Conservation (phyloP, 352 stramenopile species). For the Globisporangium spinosum region DNA sequence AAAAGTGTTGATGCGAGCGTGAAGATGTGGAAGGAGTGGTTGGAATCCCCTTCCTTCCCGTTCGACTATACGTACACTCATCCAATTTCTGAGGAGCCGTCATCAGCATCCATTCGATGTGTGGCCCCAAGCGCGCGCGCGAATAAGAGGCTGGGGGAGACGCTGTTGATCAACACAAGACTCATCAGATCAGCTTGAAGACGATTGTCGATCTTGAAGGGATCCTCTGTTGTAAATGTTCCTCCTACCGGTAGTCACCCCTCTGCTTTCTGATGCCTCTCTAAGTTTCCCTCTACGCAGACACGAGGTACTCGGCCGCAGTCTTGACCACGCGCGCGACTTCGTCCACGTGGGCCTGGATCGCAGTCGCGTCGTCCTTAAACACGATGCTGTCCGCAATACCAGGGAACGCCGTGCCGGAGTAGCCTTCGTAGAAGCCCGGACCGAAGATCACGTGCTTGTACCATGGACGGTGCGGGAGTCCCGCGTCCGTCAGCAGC, state of each 20-base stretch:
- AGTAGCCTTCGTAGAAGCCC: slow-evolving; percentile 53
- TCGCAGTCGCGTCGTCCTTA: slow-evolving; percentile 26
- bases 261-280: neutral
- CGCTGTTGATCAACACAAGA: neutral
- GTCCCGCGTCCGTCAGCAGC: slow-evolving; percentile 30
- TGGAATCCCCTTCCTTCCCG: neutral
- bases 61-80: neutral
- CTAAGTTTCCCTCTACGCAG: neutral
- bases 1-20: neutral
- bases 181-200: neutral
- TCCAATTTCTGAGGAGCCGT: neutral
- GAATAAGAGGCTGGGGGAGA: no score
- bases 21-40: neutral
- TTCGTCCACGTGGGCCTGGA: slow-evolving; percentile 46
- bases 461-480: slow-evolving; percentile 55
- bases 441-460: slow-evolving; percentile 62
- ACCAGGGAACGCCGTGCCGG: slow-evolving; percentile 44
- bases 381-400: slow-evolving; percentile 48
- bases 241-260: neutral
- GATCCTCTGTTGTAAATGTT: neutral
- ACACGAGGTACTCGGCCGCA: slow-evolving; percentile 33
- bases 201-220: neutral
- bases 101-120: neutral
- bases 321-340: slow-evolving; percentile 32
- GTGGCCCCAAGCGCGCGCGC: no score